phyloP scores from a whole-genome alignment of 176 grass and related monocot species.

The Echinochloa phyllopogon region DNA sequence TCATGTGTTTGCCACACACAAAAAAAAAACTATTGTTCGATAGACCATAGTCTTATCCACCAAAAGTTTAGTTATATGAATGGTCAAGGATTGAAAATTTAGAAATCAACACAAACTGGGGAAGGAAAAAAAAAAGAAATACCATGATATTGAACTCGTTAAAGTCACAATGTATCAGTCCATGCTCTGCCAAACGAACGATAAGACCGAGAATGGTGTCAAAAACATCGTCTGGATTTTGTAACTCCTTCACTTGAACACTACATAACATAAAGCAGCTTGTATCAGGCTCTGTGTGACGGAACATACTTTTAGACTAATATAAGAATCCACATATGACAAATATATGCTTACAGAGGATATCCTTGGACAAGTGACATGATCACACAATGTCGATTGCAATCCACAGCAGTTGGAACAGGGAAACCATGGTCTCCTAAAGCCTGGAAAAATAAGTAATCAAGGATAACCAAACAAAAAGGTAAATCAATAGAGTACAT shows the following conservation, averaged over 20 bases:
- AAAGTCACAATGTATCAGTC: slow-evolving; percentile 98
- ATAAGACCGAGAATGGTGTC: slow-evolving; percentile 80
- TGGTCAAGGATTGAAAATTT: neutral
- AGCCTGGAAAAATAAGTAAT: slow-evolving; percentile 51
- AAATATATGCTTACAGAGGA: slow-evolving; percentile 68
- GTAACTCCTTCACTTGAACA: slow-evolving; percentile 83
- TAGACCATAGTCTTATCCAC: neutral
- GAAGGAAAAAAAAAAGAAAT: slow-evolving; percentile 26
- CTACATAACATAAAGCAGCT: slow-evolving; percentile 44
- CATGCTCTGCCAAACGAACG: slow-evolving; percentile 93
- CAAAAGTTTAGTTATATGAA: neutral
- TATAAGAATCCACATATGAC: neutral
- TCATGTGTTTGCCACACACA: neutral
- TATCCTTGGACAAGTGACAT: slow-evolving; percentile 96
- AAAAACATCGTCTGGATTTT: slow-evolving; percentile 89
- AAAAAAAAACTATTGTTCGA: neutral
- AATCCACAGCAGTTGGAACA: slow-evolving; percentile 85
- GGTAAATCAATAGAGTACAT: neutral
- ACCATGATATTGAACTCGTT: slow-evolving; percentile 99
- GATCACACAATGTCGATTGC: slow-evolving; percentile 90
- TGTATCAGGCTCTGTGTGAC: neutral
- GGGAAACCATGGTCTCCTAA: slow-evolving; percentile 91
- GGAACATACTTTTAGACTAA: neutral
- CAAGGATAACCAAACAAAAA: slow-evolving; percentile 9
- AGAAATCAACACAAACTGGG: neutral